Conservation (phyloP, 257 asterid genomes). For the Nicotiana undulata region DNA sequence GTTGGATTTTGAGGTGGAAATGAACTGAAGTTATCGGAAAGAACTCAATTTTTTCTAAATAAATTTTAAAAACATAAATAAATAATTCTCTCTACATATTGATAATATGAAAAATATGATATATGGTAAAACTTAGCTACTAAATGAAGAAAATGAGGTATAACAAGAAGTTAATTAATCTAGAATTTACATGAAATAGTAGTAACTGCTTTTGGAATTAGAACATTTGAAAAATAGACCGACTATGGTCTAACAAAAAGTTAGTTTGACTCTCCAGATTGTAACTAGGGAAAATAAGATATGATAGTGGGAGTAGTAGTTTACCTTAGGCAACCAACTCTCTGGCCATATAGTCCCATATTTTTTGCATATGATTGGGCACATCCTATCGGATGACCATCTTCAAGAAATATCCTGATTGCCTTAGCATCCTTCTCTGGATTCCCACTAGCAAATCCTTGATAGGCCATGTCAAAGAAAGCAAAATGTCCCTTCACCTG, state of each 20-base stretch:
- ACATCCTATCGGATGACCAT: constrained; percentile 92
- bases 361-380: constrained; percentile 97
- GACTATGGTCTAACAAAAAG: not conserved
- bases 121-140: not conserved
- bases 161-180: not conserved
- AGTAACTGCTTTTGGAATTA: not conserved
- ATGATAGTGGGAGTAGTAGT: not conserved
- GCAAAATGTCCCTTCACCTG: constrained; percentile 92
- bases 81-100: no score
- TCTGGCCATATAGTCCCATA: constrained; percentile 98
- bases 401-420: constrained; percentile 87
- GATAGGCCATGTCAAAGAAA: constrained; percentile 98
- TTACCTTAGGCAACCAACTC: constrained; percentile 95
- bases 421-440: constrained; percentile 94
- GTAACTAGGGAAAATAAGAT: not conserved
- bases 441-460: constrained; percentile 98
- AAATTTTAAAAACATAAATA: no score
- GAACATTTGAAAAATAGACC: not conserved
- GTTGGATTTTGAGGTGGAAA: no score
- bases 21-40: no score
- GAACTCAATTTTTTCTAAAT: no score
- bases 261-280: not conserved
- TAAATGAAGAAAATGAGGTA: not conserved
- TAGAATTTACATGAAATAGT: not conserved
- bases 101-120: not conserved